These are phyloP conservation scores for Entrophospora sp. DNA, from an alignment of 192 early-diverging fungal species.

Conservation along the genomic window DNA sequence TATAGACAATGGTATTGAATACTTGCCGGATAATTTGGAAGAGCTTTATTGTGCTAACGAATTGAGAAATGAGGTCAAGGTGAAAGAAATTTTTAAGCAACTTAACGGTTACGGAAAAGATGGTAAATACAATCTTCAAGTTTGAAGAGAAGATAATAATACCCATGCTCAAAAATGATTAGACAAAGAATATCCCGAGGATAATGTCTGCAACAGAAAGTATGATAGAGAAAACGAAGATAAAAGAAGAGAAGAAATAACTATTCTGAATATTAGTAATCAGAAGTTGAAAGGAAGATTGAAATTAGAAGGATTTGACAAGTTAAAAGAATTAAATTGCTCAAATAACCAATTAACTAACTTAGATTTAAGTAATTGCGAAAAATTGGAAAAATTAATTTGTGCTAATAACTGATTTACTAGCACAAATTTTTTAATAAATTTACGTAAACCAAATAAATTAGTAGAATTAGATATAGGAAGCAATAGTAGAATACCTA, in stretches of 20 bases:
- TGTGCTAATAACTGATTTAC: not conserved
- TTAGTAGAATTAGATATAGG: not conserved
- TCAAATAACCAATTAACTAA: conserved; percentile 2
- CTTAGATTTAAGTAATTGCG: not conserved
- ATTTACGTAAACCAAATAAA: not conserved
- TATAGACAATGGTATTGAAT: not conserved
- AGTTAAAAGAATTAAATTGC: not conserved
- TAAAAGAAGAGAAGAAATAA: conserved; percentile 1
- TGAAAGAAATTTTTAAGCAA: not conserved
- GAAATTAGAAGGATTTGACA: not conserved
- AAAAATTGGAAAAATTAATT: conserved; percentile 1
- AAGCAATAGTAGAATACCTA: not conserved
- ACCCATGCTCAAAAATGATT: not conserved
- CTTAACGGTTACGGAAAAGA: not conserved
- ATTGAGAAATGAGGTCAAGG: not conserved
- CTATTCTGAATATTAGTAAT: not conserved
- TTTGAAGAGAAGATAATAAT: not conserved
- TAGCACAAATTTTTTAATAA: not conserved
- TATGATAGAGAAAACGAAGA: too few species aligned
- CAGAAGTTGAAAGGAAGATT: not conserved
- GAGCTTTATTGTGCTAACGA: not conserved
- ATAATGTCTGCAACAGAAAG: too few species aligned
- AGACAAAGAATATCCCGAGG: not conserved
- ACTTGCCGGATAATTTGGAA: not conserved
- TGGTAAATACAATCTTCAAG: not conserved